Evolutionary conservation across 345 rosid species (phyloP).

Genomic region (Syzygium jambos): DNA sequence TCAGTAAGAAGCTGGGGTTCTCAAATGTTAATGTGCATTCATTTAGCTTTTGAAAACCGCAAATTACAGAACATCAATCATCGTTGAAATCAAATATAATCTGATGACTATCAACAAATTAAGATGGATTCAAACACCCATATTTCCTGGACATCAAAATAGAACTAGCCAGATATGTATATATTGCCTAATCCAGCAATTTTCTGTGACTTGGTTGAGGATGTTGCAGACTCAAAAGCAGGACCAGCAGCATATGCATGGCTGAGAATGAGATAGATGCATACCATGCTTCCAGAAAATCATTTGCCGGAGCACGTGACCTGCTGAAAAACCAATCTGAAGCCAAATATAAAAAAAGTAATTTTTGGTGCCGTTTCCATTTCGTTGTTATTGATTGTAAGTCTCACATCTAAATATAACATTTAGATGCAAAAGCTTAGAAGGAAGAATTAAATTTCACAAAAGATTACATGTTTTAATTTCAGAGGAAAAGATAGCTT

Average conservation of each 20-base stretch:
- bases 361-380: neutral
- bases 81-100: no score
- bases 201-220: neutral
- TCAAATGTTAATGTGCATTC: no score
- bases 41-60: no score
- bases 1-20: no score
- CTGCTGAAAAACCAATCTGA: neutral
- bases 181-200: neutral
- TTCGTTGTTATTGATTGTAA: neutral
- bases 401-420: neutral
- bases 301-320: neutral
- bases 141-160: neutral
- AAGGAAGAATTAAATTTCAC: neutral
- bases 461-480: neutral
- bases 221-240: neutral
- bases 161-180: neutral
- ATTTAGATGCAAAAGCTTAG: neutral
- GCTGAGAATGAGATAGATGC: no score
- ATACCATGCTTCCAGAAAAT: neutral
- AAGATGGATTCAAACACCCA: neutral
- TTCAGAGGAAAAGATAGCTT: neutral
- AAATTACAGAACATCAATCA: neutral
- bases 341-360: neutral
- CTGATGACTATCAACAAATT: neutral
- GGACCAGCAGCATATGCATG: no score